These are phyloP conservation scores for Kodamaea nitidulidarum DNA, from an alignment of 805 yeast genomes.

Conservation along the genomic window DNA sequence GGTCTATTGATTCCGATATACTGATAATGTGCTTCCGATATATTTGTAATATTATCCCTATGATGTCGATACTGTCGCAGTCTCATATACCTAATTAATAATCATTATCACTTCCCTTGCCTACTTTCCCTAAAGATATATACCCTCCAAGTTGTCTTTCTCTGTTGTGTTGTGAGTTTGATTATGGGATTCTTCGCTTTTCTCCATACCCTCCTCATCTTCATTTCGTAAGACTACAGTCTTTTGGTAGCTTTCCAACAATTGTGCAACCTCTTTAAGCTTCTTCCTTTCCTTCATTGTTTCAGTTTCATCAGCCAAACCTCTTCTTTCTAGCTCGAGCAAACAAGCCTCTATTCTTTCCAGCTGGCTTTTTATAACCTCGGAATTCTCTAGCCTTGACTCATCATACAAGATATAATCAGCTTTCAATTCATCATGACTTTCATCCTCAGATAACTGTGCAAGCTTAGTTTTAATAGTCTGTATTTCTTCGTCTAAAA, in stretches of 20 bases:
- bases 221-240: slow-evolving; percentile 3
- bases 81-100: no score
- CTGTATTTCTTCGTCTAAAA: slow-evolving; percentile 41
- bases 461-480: slow-evolving; percentile 10
- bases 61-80: no score
- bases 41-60: no score
- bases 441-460: slow-evolving; percentile 14
- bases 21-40: no score
- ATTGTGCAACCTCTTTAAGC: background rate
- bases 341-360: slow-evolving; percentile 43
- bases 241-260: background rate
- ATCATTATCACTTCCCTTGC: no score
- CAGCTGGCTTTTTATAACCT: slow-evolving; percentile 50
- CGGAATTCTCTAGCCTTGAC: slow-evolving; percentile 53
- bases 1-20: no score
- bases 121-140: slow-evolving; percentile 4
- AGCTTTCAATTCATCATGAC: slow-evolving; percentile 29
- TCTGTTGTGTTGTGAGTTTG: background rate
- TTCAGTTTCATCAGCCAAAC: slow-evolving; percentile 4
- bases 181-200: background rate
- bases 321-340: slow-evolving; percentile 47
- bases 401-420: slow-evolving; percentile 52
- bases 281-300: background rate
- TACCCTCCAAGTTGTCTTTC: background rate
- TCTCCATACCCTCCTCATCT: background rate